Percentiles rank a stretch among this genome's conserved stretches.
phyloP scores from a whole-genome alignment of 2,329 filamentous ascomycete species.

The Mycosphaerelloides madeirae region DNA sequence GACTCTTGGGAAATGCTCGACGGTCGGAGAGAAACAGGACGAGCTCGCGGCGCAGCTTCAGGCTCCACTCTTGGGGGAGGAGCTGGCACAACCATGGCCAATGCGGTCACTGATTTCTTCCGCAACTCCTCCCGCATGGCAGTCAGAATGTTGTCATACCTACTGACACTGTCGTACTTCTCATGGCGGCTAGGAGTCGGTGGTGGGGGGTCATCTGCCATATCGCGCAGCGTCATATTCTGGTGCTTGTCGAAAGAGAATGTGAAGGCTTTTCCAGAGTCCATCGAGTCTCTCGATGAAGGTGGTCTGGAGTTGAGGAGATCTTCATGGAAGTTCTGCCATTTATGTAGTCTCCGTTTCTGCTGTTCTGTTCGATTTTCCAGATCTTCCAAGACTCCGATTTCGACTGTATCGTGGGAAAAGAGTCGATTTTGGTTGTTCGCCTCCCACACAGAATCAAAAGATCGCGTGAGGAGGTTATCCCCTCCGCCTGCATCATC shows the following conservation, averaged over 20 bases:
- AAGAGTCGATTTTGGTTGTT: slow-evolving; percentile 38
- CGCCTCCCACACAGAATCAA: slow-evolving; percentile 67
- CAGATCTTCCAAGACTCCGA: slow-evolving; percentile 64
- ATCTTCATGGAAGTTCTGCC: slow-evolving; percentile 61
- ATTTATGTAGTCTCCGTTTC: slow-evolving; percentile 62
- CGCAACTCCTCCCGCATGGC: slow-evolving; percentile 33
- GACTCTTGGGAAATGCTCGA: slow-evolving; percentile 16
- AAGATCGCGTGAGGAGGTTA: slow-evolving; percentile 57
- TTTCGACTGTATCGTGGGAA: slow-evolving; percentile 47
- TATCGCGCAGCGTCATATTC: slow-evolving; percentile 25
- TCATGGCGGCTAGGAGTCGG: slow-evolving; percentile 11
- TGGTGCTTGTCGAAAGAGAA: slow-evolving; percentile 29
- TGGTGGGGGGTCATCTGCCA: slow-evolving; percentile 10
- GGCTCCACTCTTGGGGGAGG: slow-evolving; percentile 3
- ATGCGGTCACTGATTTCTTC: slow-evolving; percentile 13
- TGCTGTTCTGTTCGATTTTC: slow-evolving; percentile 65
- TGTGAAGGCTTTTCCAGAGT: slow-evolving; percentile 6
- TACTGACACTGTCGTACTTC: slow-evolving; percentile 15
- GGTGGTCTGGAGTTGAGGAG: slow-evolving; percentile 19
- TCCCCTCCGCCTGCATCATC: slow-evolving; percentile 56
- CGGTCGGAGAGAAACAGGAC: slow-evolving; percentile 10
- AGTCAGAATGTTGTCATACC: slow-evolving; percentile 32
- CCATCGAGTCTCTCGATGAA: slow-evolving; percentile 6
- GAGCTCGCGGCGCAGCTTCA: slow-evolving; percentile 2
- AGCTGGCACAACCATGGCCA: slow-evolving; percentile 1